A percentile compares a stretch with the other conserved stretches of the same genome.
phyloP scores from a whole-genome alignment of 2,329 filamentous ascomycete genomes.

The Colletotrichum sp. region DNA sequence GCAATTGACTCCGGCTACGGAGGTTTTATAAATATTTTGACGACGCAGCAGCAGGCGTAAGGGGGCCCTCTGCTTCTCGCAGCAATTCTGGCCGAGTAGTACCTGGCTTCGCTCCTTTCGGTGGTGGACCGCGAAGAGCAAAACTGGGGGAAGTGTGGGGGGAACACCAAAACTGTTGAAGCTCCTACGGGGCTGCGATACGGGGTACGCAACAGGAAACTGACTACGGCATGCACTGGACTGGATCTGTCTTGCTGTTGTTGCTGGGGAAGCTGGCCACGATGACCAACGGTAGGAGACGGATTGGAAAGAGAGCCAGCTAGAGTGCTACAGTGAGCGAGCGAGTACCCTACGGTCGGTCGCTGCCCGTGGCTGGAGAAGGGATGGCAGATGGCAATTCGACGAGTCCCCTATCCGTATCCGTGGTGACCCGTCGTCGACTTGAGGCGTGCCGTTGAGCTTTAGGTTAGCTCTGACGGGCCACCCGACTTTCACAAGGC shows the following conservation, averaged over 20 bases:
- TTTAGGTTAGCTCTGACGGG: neutral
- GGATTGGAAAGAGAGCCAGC: neutral
- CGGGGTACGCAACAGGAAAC: neutral
- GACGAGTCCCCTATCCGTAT: neutral
- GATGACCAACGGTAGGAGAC: neutral
- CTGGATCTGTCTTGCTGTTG: neutral
- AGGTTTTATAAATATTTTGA: neutral
- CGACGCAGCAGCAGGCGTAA: neutral
- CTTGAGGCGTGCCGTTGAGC: neutral
- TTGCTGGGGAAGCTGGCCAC: neutral
- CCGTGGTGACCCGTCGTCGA: neutral
- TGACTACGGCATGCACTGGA: neutral
- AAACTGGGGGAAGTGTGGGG: slow-evolving; percentile 22
- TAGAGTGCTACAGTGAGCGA: neutral
- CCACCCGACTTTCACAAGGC: slow-evolving; percentile 8
- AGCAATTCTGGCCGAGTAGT: slow-evolving; percentile 22
- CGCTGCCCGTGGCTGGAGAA: neutral
- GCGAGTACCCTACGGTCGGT: neutral
- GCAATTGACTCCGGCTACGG: neutral
- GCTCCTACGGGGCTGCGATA: neutral
- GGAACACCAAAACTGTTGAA: slow-evolving; percentile 1
- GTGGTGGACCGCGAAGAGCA: slow-evolving; percentile 14
- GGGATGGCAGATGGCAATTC: neutral
- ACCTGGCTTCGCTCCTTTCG: slow-evolving; percentile 12
- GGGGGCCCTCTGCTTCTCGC: slow-evolving; percentile 3